Base-by-base conservation (phyloP, 2,329 filamentous ascomycete species). In the Hymenotorrendiella dingleyae region DNA sequence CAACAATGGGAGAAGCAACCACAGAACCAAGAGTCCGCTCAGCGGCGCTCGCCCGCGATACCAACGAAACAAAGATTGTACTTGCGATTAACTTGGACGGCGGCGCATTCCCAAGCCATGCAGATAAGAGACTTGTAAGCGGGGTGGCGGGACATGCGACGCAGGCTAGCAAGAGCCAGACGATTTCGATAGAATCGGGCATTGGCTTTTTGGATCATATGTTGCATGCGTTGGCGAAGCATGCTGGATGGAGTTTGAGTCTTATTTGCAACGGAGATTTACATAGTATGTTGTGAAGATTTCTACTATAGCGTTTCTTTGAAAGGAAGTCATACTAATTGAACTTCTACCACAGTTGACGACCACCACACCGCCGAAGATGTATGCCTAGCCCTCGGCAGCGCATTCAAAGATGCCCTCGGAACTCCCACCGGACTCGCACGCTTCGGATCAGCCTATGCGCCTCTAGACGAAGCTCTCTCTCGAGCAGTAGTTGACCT, bases 191-290 rank as follows among this genome's bases (percentile, higher is more conserved):
- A 54, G 82, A 87, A 73, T 95, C 91, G 0, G 93, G 93, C 52
- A 94, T 98, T 65, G 93, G 93, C 46, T 98, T 98, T 68, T 74
- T 98, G 43, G 93, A 98, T 70, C 93, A 98, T 72, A 97, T 98
- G 91, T 76, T 97, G 38, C 93, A 98, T 67, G 93, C 93, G 5
- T 76, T 97, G 42, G 86, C 93, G 38, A 97, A 98, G 69, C 93
- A 98, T 68, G 82, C 86, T 5, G 91, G 93, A 50, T 97, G 91
- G 93, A 93, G 85, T 69, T 68, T 98, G 56, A 80, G 80, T 23
- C 71, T 98, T 44, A 73, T 80, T 52, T 94, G 88, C 66, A 78
- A 84, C 64, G 93, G 93, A 42, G 93, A 98, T 68, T 69, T 97
- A 40, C 86, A 94, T 71, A 95, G 86, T 91, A 68, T 53, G 80